Base-by-base conservation (phyloP, 108 stramenopile genomes). In the Fragilariopsis cylindrus region DNA sequence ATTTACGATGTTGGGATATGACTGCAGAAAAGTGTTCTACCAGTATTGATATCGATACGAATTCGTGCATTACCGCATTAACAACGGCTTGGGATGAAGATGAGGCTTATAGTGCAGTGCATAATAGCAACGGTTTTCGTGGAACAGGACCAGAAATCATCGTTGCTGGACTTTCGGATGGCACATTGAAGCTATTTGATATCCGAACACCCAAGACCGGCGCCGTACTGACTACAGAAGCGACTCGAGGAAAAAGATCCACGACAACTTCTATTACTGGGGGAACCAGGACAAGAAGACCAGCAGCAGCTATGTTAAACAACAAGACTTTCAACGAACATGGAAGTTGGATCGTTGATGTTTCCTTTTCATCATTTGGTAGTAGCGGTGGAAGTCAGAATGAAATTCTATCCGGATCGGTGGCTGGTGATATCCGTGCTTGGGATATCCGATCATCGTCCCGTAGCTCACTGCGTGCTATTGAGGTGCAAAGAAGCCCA, bases 1-100 rank as follows among this genome's bases (percentile, higher is more conserved):
- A 60, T n/a, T 76, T 99, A 13, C 73, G 85, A 4, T 85, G 91
- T 50, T 99, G 99, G 99, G 99, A 99, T 79, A 42, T 99, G 18
- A 86, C 63, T 16, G 60, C 87, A 45, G 97, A 98, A 80, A 87
- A 90, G 45, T 80, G 83, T 30, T 56, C 57, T 4, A 72, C 72
- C 55, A 71, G 74, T 18, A 77, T 97, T 42, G 83, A 85, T 15
- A 85, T 82, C 1, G 79, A 75, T 13, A 82, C 76, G 52, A 86
- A 90, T n/a, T 82, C 89, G 3, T 86, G 87, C 56, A 74, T 95
- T 2, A 99, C 99, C 19, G 77, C 92, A n/a, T 69, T 99, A 43
- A 81, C 89, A 19, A 85, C 92, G 4, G 87, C 95, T 16, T 92
- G 85, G 90, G 88, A 90, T 48, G 73, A 70, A 43, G 85, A 75